Evolutionary conservation across 441 rosid genomes (phyloP).

Genomic region (Euphorbia celastroides): DNA sequence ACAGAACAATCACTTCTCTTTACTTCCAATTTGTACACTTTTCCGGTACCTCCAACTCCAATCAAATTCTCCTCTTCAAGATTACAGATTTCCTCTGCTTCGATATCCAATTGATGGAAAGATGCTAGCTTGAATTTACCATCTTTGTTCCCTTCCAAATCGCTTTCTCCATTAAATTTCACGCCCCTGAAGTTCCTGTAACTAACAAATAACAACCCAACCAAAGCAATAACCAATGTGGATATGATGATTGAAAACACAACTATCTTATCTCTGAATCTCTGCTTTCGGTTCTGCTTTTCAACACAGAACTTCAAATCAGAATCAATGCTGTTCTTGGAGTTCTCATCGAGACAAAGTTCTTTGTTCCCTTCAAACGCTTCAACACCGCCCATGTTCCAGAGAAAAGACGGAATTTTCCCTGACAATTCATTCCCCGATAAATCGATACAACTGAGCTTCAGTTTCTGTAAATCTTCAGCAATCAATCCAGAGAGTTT

Average conservation of each 20-base stretch:
- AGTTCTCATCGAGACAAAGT: slow-evolving; percentile 47
- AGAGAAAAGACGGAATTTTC: slow-evolving; percentile 49
- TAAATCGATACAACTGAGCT: slow-evolving; percentile 70
- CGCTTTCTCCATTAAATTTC: slow-evolving; percentile 24
- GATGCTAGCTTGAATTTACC: slow-evolving; percentile 54
- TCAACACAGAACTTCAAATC: slow-evolving; percentile 34
- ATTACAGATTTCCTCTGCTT: slow-evolving; percentile 63
- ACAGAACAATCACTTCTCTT: slow-evolving; percentile 56
- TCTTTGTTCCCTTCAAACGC: slow-evolving; percentile 56
- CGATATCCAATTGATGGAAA: slow-evolving; percentile 65
- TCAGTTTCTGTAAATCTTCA: slow-evolving; percentile 42
- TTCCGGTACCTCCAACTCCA: slow-evolving; percentile 80
- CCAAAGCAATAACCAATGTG: slow-evolving; percentile 32
- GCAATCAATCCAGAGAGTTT: slow-evolving; percentile 58
- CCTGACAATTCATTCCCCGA: slow-evolving; percentile 63
- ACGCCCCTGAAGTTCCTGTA: slow-evolving; percentile 41
- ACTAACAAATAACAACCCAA: slow-evolving; percentile 41
- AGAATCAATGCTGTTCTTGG: slow-evolving; percentile 21
- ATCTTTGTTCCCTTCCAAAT: slow-evolving; percentile 30
- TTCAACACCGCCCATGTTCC: slow-evolving; percentile 53
- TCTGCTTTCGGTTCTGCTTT: slow-evolving; percentile 23
- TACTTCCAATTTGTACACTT: slow-evolving; percentile 69
- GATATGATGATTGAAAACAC: slow-evolving; percentile 42
- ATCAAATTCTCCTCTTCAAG: slow-evolving; percentile 60
- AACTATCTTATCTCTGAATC: slow-evolving; percentile 28